These are phyloP conservation scores for Didymella exigua DNA, from an alignment of 2,329 filamentous ascomycete genomes.

Conservation along the genomic window DNA sequence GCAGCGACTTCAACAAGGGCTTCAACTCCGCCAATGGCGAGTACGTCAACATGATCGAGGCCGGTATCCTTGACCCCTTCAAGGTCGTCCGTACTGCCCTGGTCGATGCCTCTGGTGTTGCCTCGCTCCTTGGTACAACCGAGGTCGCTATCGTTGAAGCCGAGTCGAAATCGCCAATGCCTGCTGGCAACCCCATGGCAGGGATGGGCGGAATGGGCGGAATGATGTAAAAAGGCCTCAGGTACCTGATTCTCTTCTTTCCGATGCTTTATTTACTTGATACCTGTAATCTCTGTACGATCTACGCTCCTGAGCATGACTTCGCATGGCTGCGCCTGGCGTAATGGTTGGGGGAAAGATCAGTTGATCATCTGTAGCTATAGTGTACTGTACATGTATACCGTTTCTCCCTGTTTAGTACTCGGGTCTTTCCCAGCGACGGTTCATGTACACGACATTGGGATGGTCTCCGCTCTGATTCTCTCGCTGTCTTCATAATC, in stretches of 20 bases:
- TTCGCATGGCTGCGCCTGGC: neutral
- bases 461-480: slow-evolving; percentile 47
- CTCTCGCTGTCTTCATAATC: slow-evolving; percentile 33
- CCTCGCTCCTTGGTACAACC: slow-evolving; percentile 94
- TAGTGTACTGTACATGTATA: slow-evolving; percentile 19
- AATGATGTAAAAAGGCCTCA: slow-evolving; percentile 42
- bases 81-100: slow-evolving; percentile 99
- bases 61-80: slow-evolving; percentile 97
- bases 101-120: slow-evolving; percentile 92
- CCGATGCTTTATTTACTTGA: slow-evolving; percentile 19
- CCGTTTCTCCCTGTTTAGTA: slow-evolving; percentile 44
- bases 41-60: slow-evolving; percentile 97
- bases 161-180: slow-evolving; percentile 69
- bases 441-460: slow-evolving; percentile 44
- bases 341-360: neutral
- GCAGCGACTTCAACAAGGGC: slow-evolving; percentile 93
- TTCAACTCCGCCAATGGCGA: slow-evolving; percentile 96
- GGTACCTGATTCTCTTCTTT: slow-evolving; percentile 41
- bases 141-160: slow-evolving; percentile 98
- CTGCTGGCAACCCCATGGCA: neutral
- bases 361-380: neutral
- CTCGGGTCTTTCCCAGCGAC: slow-evolving; percentile 38
- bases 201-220: slow-evolving; percentile 63
- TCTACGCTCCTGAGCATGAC: neutral
- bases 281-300: neutral